Percentiles rank a stretch among this genome's conserved stretches.
Evolutionary conservation across 2,329 filamentous ascomycete genomes (phyloP).

Genomic region (Escovopsis sp.): DNA sequence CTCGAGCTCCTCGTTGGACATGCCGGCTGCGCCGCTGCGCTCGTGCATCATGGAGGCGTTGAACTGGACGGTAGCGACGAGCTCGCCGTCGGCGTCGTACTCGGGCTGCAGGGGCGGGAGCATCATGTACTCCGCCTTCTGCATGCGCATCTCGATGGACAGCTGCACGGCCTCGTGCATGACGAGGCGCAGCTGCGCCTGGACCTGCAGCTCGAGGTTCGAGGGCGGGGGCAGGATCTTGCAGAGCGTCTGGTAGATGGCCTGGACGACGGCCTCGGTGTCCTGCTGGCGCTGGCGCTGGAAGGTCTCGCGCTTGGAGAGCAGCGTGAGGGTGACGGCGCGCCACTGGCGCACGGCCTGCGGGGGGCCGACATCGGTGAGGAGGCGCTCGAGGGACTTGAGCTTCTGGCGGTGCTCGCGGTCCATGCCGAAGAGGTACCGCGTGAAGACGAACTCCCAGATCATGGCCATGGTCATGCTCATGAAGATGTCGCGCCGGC

Average conservation of each 20-base stretch:
- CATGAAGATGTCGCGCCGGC: constrained; percentile 91
- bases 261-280: constrained; percentile 89
- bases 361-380: constrained; percentile 73
- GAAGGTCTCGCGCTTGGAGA: constrained; percentile 70
- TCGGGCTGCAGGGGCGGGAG: constrained; percentile 86
- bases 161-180: constrained; percentile 79
- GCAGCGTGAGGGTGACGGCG: constrained; percentile 80
- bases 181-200: constrained; percentile 73
- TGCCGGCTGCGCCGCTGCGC: constrained; percentile 48
- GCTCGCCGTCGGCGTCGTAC: constrained; percentile 85
- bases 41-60: constrained; percentile 93
- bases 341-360: constrained; percentile 95
- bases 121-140: constrained; percentile 97
- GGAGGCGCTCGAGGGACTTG: constrained; percentile 84
- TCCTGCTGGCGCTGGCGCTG: constrained; percentile 71
- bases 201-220: constrained; percentile 65
- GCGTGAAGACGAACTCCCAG: constrained; percentile 96
- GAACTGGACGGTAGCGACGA: constrained; percentile 77
- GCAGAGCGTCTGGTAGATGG: constrained; percentile 64
- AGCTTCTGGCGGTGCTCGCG: constrained; percentile 94
- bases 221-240: constrained; percentile 76
- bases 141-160: constrained; percentile 92
- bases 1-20: constrained; percentile 67
- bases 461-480: constrained; percentile 98
- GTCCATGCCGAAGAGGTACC: constrained; percentile 98